Evolutionary conservation across 805 yeast species (phyloP).

Genomic region (Yarrowia sp.): DNA sequence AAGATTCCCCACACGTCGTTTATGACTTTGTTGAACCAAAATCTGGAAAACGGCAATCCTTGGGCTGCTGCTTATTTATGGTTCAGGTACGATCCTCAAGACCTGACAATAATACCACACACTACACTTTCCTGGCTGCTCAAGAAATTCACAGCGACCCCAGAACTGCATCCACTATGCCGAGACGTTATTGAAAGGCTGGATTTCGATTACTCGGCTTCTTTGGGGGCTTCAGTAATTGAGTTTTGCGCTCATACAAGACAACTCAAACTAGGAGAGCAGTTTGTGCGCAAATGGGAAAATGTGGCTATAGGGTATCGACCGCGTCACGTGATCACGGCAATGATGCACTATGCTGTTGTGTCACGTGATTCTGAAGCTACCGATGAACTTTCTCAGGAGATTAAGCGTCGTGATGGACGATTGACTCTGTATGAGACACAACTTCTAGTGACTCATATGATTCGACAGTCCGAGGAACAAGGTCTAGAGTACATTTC

Average conservation of each 20-base stretch:
- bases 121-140: background rate
- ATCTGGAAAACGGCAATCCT: constrained; percentile 8
- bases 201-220: background rate
- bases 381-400: background rate
- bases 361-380: constrained; percentile 1
- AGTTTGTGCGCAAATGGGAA: background rate
- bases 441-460: constrained; percentile 14
- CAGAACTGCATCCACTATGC: constrained; percentile 8
- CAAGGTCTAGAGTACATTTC: background rate
- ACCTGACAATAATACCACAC: background rate
- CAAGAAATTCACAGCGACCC: background rate
- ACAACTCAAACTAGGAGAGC: background rate
- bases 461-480: background rate
- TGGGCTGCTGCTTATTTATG: constrained; percentile 13
- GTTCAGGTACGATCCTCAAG: background rate
- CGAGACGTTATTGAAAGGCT: background rate
- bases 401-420: constrained; percentile 21
- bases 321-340: constrained; percentile 12
- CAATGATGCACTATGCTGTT: constrained; percentile 3
- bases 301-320: background rate
- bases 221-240: background rate
- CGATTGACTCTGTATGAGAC: background rate
- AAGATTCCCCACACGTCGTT: background rate
- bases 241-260: background rate
- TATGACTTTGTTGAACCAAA: background rate